Evolutionary conservation across 2,329 filamentous ascomycete genomes (phyloP), one percentile per base, ranked within the genome.

Genomic region (Beauveria varroae): DNA sequence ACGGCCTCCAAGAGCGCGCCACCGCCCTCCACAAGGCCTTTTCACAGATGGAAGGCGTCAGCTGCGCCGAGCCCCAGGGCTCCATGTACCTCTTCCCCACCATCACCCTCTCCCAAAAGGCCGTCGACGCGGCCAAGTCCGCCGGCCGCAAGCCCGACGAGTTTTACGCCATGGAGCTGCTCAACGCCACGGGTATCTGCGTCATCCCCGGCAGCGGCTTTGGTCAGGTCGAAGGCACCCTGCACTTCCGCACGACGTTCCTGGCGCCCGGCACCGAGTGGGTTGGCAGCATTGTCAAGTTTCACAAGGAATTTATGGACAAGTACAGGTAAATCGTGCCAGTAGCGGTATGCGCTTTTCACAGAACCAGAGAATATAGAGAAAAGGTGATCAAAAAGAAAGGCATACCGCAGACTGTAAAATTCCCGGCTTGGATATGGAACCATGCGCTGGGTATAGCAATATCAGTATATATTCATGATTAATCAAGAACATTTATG

Each of bases 41-140:
- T 77, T 81, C 86, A 74, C 79, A 91, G 72, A 98, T 99, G 95
- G 93, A 98, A 76, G 95, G 95, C 62, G 93, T 99, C 63, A 85
- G 93, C 73, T 96, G 93, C 77, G 89, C 89, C 69, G 82, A 86
- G 67, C 95, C 95, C 61, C 90, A 96, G 83, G 95, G 95, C 63
- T 88, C 90, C 73, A 99, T 99, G 95, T 99, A 99, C 79, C 89
- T 99, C 70, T 99, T 98, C 85, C 95, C 95, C 26, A 95, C 91
- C 68, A 96, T 99, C 77, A 86, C 80, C 40, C 80, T 99, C 26
- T 85, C 95, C 1, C 68, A 77, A 26, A 91, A 90, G 77, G 95
- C 92, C 46, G 76, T 87, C 64, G 87, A 88, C 66, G 90, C 90
- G 18, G 95, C 95, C 41, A 75, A 80, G 70, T 78, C 87, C 64